These are phyloP conservation scores for Porcisia hertigi DNA, from an alignment of 208 protist genomes.

Conservation along the genomic window DNA sequence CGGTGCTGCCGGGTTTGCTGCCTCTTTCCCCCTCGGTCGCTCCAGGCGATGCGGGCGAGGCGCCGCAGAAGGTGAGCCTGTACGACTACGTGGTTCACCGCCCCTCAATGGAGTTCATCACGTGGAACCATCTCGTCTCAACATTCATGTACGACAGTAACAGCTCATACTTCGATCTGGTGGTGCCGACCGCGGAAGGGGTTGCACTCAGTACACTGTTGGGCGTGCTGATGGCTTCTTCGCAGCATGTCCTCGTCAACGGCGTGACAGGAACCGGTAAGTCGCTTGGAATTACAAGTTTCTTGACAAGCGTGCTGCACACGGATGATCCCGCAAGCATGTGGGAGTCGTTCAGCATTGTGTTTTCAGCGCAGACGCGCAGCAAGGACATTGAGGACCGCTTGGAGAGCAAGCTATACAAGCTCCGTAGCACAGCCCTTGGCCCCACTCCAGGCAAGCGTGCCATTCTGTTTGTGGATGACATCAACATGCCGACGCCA, in stretches of 20 bases:
- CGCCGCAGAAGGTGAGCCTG: constrained; percentile 51
- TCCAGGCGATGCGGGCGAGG: neutral
- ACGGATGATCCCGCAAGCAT: constrained; percentile 74
- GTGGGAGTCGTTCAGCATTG: constrained; percentile 90
- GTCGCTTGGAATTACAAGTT: constrained; percentile 79
- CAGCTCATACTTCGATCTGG: constrained; percentile 93
- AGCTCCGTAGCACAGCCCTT: constrained; percentile 87
- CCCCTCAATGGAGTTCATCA: constrained; percentile 84
- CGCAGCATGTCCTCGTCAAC: constrained; percentile 89
- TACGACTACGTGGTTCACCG: constrained; percentile 95
- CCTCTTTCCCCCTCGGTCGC: neutral
- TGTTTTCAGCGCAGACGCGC: constrained; percentile 94
- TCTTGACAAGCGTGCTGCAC: constrained; percentile 61
- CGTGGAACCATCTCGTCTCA: constrained; percentile 91
- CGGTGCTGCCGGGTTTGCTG: constrained; percentile 61
- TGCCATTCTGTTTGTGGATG: constrained; percentile 94
- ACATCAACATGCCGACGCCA: constrained; percentile 96
- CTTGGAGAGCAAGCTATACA: constrained; percentile 94
- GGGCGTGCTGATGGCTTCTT: constrained; percentile 64
- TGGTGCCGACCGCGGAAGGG: constrained; percentile 96
- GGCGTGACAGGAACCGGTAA: constrained; percentile 96
- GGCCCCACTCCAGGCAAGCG: constrained; percentile 90
- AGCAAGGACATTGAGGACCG: constrained; percentile 93
- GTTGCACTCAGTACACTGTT: constrained; percentile 87
- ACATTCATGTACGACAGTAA: constrained; percentile 87